Conservation (phyloP, 2,329 filamentous ascomycete genomes). For the Immersiporthe knoxdaviesiana region DNA sequence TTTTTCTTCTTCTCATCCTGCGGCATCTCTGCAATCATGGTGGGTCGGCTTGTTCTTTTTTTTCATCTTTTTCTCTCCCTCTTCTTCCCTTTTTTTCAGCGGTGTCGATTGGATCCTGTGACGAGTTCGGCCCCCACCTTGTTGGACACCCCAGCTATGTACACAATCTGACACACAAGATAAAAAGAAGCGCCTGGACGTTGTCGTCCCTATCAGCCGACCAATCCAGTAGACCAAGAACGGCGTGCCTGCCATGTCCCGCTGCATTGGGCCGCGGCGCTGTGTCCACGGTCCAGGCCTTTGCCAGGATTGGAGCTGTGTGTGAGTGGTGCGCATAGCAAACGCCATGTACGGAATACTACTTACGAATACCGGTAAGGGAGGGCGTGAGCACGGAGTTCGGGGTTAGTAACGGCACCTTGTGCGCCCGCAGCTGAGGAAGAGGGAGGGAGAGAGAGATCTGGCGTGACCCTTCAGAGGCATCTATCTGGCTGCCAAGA, state of each 20-base stretch:
- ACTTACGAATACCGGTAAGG: not conserved
- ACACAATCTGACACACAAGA: no score
- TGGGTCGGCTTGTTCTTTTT: no score
- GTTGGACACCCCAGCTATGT: no score
- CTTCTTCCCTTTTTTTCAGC: not conserved
- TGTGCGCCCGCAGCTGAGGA: not conserved
- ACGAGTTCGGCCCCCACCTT: not conserved
- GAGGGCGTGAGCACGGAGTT: not conserved
- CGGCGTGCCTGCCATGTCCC: not conserved
- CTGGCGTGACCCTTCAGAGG: not conserved
- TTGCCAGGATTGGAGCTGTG: not conserved
- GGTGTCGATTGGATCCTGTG: not conserved
- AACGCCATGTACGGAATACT: not conserved
- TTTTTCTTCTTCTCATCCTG: no score
- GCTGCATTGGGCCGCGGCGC: not conserved
- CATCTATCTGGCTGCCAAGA: not conserved
- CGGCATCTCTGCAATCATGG: no score
- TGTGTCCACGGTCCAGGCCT: not conserved
- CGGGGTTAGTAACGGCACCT: not conserved
- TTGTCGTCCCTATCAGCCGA: not conserved
- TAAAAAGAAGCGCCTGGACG: no score
- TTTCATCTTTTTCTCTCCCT: no score
- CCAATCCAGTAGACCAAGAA: no score
- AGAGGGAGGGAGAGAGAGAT: not conserved
- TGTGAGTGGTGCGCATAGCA: not conserved